A percentile compares a stretch with the other conserved stretches of the same genome.
Conservation (phyloP, 2,329 filamentous ascomycete species). For the Neofusicoccum ribis region DNA sequence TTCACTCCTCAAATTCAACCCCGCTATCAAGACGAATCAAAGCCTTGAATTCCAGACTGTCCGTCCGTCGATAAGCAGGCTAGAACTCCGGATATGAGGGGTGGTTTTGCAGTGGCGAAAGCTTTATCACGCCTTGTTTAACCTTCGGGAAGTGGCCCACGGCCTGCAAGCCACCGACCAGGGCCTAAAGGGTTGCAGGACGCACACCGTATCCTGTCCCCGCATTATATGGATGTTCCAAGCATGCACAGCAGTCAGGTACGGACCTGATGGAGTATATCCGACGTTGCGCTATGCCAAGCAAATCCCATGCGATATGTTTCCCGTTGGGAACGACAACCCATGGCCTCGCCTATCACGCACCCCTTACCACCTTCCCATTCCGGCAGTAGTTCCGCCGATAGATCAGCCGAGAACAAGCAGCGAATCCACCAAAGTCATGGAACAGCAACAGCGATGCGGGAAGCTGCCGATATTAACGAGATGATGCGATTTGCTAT, state of each 20-base stretch:
- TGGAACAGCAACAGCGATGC: background rate
- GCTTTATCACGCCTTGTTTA: too few relatives aligned
- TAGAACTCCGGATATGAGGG: too few relatives aligned
- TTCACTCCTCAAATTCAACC: too few relatives aligned
- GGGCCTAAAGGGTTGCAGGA: too few relatives aligned
- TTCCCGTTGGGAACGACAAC: background rate
- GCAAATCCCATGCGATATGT: background rate
- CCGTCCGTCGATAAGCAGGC: too few relatives aligned
- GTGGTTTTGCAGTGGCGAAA: too few relatives aligned
- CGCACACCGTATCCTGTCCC: too few relatives aligned
- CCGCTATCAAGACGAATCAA: too few relatives aligned
- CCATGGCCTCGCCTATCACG: background rate
- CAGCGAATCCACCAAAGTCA: background rate
- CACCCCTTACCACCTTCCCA: conserved; percentile 4
- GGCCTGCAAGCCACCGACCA: too few relatives aligned
- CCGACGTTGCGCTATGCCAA: background rate
- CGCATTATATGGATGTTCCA: background rate
- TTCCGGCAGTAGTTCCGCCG: background rate
- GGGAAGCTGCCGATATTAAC: background rate
- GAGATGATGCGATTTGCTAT: background rate
- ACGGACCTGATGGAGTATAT: background rate
- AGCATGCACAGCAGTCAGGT: too few relatives aligned
- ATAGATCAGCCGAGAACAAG: background rate
- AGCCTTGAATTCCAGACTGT: too few relatives aligned
- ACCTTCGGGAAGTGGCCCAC: too few relatives aligned